Percentiles rank a stretch among this genome's conserved stretches.
phyloP scores from a whole-genome alignment of 345 rosid species.

The Eucalyptus victrix region DNA sequence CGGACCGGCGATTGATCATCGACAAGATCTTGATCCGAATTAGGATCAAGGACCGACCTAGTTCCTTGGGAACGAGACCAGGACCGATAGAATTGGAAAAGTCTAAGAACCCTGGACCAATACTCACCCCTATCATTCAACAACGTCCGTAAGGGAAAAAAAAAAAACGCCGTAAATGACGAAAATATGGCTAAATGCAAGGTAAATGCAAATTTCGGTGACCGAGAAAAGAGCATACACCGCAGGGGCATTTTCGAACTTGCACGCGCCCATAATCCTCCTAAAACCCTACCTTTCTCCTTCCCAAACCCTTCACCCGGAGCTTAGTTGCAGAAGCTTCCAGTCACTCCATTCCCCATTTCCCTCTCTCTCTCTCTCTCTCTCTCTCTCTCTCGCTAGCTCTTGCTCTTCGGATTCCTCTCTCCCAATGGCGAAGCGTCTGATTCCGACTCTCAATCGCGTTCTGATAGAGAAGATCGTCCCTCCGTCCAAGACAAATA shows the following conservation, averaged over 20 bases:
- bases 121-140: too few relatives aligned
- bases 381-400: not conserved
- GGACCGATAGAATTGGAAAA: too few relatives aligned
- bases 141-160: too few relatives aligned
- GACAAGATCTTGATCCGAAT: too few relatives aligned
- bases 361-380: not conserved
- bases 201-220: not conserved
- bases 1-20: too few relatives aligned
- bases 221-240: not conserved
- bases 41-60: too few relatives aligned
- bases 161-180: not conserved
- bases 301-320: not conserved
- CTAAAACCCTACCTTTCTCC: not conserved
- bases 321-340: not conserved
- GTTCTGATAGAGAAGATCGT: constrained; percentile 59
- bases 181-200: not conserved
- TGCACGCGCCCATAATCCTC: not conserved
- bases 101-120: too few relatives aligned
- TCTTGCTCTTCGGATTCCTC: not conserved
- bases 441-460: constrained; percentile 65
- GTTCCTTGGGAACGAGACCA: too few relatives aligned
- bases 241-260: not conserved
- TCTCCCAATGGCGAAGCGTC: constrained; percentile 58
- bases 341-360: not conserved
- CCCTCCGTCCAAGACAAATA: constrained; percentile 55